Percentiles rank a stretch among this genome's conserved stretches.
Evolutionary conservation across 2,329 filamentous ascomycete genomes (phyloP).

Genomic region (Claviceps humidiphila): DNA sequence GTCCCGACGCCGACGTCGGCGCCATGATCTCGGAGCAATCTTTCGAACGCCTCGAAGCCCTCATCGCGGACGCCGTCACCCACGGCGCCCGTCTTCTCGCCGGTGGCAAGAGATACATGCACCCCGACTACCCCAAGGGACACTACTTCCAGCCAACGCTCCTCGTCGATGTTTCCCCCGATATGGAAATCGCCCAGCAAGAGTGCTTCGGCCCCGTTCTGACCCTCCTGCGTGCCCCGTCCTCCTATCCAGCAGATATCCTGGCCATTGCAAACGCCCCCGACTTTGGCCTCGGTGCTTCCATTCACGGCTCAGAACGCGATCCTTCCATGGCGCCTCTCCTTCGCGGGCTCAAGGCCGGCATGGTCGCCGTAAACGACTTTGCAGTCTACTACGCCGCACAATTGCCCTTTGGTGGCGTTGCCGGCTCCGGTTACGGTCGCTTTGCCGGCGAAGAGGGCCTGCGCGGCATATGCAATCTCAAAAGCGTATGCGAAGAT

Average conservation of each 20-base stretch:
- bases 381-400: constrained; percentile 90
- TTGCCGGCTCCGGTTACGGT: constrained; percentile 82
- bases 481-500: constrained; percentile 78
- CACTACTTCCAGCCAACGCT: constrained; percentile 92
- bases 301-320: constrained; percentile 63
- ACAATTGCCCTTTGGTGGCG: constrained; percentile 85
- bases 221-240: constrained; percentile 62
- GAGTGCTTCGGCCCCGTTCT: constrained; percentile 93
- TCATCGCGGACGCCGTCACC: constrained; percentile 65
- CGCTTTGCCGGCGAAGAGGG: constrained; percentile 88
- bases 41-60: constrained; percentile 61
- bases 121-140: constrained; percentile 62
- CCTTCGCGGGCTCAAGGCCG: constrained; percentile 57
- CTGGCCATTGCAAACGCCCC: constrained; percentile 74
- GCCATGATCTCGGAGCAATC: constrained; percentile 72
- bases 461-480: constrained; percentile 69
- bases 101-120: constrained; percentile 59
- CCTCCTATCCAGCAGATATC: constrained; percentile 46
- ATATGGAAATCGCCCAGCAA: constrained; percentile 77
- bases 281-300: constrained; percentile 73
- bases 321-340: constrained; percentile 49
- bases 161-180: constrained; percentile 72
- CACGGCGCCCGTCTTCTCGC: constrained; percentile 69
- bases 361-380: constrained; percentile 93
- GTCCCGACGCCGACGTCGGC: constrained; percentile 69